Evolutionary conservation across 768 basidiomycete species (phyloP).

Genomic region (Myochromella boudieri): DNA sequence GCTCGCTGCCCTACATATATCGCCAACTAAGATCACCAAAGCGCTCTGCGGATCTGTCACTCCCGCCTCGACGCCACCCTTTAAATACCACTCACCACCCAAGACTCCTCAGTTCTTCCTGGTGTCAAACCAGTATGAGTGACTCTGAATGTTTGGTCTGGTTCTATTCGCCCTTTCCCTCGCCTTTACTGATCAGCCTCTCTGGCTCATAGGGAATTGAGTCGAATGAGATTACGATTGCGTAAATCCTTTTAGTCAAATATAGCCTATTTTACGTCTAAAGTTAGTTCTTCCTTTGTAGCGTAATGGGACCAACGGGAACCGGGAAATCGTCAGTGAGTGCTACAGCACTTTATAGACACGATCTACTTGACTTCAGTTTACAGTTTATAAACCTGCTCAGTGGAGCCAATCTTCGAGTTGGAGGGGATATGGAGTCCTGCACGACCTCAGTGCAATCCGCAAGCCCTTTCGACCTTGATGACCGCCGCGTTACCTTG

Average conservation of each 20-base stretch:
- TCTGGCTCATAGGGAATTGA: conserved; percentile 2
- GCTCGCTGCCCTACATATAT: too few species aligned
- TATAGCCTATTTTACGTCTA: not conserved
- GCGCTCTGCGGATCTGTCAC: too few species aligned
- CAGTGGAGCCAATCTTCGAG: conserved; percentile 46
- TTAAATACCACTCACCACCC: too few species aligned
- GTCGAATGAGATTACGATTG: conserved; percentile 12
- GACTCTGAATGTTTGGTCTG: not conserved
- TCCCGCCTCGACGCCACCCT: too few species aligned
- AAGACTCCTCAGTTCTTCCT: too few species aligned
- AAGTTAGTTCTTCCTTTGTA: conserved; percentile 6
- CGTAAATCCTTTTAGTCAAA: conserved; percentile 1
- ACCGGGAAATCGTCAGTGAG: conserved; percentile 38
- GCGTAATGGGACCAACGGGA: conserved; percentile 40
- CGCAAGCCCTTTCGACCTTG: conserved; percentile 40
- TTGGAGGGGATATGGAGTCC: conserved; percentile 47
- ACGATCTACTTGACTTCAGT: not conserved
- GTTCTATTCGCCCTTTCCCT: too few species aligned
- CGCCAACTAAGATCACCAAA: too few species aligned
- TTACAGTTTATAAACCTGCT: conserved; percentile 54
- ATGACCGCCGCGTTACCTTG: conserved; percentile 40
- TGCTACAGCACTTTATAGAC: not conserved
- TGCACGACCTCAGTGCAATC: conserved; percentile 48
- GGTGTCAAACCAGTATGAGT: too few species aligned
- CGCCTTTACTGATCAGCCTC: too few species aligned